Base-by-base conservation (phyloP, 352 stramenopile species). In the Aphanomyces stellatus region DNA sequence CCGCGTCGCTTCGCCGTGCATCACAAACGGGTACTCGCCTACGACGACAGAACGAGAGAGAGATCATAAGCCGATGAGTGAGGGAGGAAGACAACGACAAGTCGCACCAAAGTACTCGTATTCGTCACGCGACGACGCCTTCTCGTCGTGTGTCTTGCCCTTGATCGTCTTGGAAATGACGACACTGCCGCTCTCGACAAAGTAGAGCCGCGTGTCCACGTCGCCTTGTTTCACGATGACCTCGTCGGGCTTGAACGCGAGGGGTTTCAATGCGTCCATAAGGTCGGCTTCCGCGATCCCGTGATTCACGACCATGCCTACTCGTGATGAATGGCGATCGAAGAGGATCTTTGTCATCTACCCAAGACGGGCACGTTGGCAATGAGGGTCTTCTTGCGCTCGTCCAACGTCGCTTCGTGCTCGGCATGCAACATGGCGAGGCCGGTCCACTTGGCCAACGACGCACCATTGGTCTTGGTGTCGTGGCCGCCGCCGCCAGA, bases 101-200 rank as follows among this genome's bases (percentile, higher is more conserved):
- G 3, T 10, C 0, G 13, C 42, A 7, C 82, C 82, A 66, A 91
- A 93, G 66, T 88, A 89, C 51, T 88, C 81, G 51, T 73, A 62
- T 31, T 80, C 74, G 27, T 85, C 71, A 34, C 79, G 72, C 27
- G 72, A 75, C 55, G 82, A 74, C 24, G 88, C 77, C 25, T 83
- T 76, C 65, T 89, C 77, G 70, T 67, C 0, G 53, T 24, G 24
- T 13, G 24, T 35, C 33, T 41, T 53, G 30, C 24, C 31, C n/a
- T 25, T 19, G 11, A 24, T 56, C 17, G 4, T 40, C 46, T 30
- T 69, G 66, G 10, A 77, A 65, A 91, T 81, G 40, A 84, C 70
- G 35, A 93, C 80, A 33, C 79, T 79, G 8, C 84, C 84, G 62
- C 85, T 75, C 40, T 91, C 81, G 43, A 93, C 82, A 62, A 93